Base-by-base conservation (phyloP, 176 grass and related monocot species). In the Carex pumila region DNA sequence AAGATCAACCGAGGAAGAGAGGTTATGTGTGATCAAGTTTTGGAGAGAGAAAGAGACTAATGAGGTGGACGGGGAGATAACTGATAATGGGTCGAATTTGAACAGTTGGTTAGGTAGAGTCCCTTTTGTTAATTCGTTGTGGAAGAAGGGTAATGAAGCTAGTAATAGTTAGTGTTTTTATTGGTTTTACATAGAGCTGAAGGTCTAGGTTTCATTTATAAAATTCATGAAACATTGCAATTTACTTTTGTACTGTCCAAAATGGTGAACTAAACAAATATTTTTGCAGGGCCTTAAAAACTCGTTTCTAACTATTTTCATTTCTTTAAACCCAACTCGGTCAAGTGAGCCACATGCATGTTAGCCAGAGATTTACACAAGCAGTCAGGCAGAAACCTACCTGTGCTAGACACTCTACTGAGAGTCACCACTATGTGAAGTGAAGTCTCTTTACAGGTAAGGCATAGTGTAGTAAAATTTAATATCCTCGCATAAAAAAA, bases 1-100 rank as follows among this genome's bases (percentile, higher is more conserved):
- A 85, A 93, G 96, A 82, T 98, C 93, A 5, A 95, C 93, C 7
- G 96, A 98, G 59, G 95, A 98, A 84, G 96, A 98, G 82, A 95
- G 91, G 77, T 90, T 93, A 9, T 94, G 87, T 90, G 91, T 98
- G 67, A 89, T 98, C 12, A 98, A 95, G 83, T 98, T 98, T 85
- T 95, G 96, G 96, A 85, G 81, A 30, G 89, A 92, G 37, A 83
- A 10, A 66, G 80, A 65, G 80, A 65, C 41, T 50, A 37, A 22
- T 65, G 81, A 83, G 62, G 36, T 47, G 5, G 63, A 65, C 3
- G 17, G 62, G 60, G 61, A 83, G 63, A 83, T 10, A 47, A 9
- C 34, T 63, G 79, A 62, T 80, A 29, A 81, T 14, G 36, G 36
- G 58, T 39, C 53, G 22, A 32, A 32, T 61, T 22, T 45, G 13